Evolutionary conservation across 257 asterid species (phyloP).

Genomic region (Avicennia marina): DNA sequence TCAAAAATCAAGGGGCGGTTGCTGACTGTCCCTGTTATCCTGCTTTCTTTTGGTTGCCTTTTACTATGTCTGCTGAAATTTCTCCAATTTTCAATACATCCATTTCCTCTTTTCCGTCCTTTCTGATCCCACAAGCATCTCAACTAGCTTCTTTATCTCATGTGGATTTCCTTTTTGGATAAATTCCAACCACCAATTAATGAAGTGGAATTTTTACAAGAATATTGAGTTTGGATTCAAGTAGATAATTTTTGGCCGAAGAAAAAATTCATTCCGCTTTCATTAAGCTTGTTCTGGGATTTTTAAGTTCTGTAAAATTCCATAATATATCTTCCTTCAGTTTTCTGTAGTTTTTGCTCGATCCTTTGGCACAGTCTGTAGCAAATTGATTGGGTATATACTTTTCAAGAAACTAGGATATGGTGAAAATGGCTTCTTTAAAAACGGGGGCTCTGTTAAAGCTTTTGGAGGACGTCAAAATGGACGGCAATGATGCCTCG

Average conservation of each 20-base stretch:
- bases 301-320: no score
- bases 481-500: constrained; percentile 6
- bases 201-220: neutral
- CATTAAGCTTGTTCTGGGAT: neutral
- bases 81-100: neutral
- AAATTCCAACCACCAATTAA: neutral
- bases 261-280: neutral
- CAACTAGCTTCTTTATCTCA: neutral
- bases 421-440: constrained; percentile 36
- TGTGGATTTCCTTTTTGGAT: neutral
- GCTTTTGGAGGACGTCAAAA: constrained; percentile 54
- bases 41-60: neutral
- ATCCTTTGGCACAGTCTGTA: constrained; percentile 1
- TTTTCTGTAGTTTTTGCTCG: neutral
- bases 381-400: no score
- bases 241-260: neutral
- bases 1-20: no score
- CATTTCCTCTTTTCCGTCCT: neutral
- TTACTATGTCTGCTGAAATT: constrained; percentile 2
- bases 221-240: neutral
- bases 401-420: constrained; percentile 2
- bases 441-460: constrained; percentile 53
- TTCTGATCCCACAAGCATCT: neutral
- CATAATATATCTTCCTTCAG: no score
- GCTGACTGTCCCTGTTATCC: no score